Base-by-base conservation (phyloP, 177 flowering plant genomes). In the Tripterygium wilfordii region DNA sequence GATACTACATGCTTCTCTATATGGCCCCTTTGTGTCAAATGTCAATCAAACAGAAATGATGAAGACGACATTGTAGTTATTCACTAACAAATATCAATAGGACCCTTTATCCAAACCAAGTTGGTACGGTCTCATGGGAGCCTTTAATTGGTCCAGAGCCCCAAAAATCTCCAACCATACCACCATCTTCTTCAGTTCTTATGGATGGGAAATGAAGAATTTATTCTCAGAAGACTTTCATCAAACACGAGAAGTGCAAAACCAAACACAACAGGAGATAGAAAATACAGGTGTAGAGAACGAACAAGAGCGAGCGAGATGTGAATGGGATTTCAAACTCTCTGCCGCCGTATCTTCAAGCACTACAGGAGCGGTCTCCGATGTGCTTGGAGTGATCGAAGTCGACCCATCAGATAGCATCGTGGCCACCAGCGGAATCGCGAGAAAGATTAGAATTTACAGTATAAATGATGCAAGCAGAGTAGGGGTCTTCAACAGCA, bases 361-460 rank as follows among this genome's bases (percentile, higher is more conserved):
- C 52, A 3, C 37, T 32, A 3, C 50, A 41, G 20, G 24, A n/a
- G 49, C 65, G 8, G 56, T 24, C 10, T 63, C 87, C 15, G 88
- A 84, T 54, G 64, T 78, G 25, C 48, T 84, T 9, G 85, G 88
- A 13, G 82, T 63, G 19, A 61, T 70, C 8, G 88, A 84, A 35
- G 64, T 84, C 68, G 80, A 84, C 69, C 77, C 77, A 0, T 57
- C 74, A 1, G 66, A 68, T n/a, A 50, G 14, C 8, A 30, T 75
- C 50, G 10, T 84, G 3, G 88, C 79, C 48, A 84, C 92, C 3
- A 85, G 77, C 15, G 92, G 92, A 12, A 79, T 79, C 9, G 80
- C 92, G 0, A 53, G 92, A 36, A 84, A 79, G 56, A 81, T 84
- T 4, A 58, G 92, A 39, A 30, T 81, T 36, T 84, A 84, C 36